phyloP scores from a whole-genome alignment of 768 basidiomycete genomes.

The Termitomyces sp. region DNA sequence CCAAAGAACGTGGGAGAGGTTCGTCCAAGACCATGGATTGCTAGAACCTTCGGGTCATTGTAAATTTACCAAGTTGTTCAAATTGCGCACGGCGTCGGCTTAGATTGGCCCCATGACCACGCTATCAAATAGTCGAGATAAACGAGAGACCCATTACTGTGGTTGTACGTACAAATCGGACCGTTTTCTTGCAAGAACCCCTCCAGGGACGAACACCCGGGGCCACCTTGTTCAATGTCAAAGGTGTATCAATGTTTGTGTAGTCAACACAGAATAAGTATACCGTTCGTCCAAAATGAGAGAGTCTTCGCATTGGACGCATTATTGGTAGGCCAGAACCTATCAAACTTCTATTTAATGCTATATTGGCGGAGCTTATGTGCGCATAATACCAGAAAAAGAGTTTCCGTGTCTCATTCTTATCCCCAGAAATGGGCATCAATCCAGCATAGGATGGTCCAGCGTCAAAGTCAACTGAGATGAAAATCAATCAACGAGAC shows the following conservation, averaged over 20 bases:
- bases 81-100: conserved; percentile 21
- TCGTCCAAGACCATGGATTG: conserved; percentile 67
- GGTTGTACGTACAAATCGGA: conserved; percentile 37
- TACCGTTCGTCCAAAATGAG: conserved; percentile 56
- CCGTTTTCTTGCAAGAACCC: conserved; percentile 66
- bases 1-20: conserved; percentile 59
- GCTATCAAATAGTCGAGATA: conserved; percentile 15
- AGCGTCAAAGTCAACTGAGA: conserved; percentile 54
- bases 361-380: background rate
- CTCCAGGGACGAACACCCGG: conserved; percentile 65
- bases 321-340: conserved; percentile 70
- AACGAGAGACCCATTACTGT: conserved; percentile 3
- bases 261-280: background rate
- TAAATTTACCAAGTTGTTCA: background rate
- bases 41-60: conserved; percentile 18
- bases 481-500: background rate
- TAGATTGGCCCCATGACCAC: conserved; percentile 47
- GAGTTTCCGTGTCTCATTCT: conserved; percentile 58
- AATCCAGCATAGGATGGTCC: conserved; percentile 68
- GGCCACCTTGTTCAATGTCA: conserved; percentile 49
- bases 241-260: conserved; percentile 15
- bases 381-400: conserved; percentile 30
- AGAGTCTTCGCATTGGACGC: conserved; percentile 53
- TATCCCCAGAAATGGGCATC: conserved; percentile 52
- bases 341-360: conserved; percentile 24